Conservation (phyloP, 805 yeast genomes). For the Wickerhamiella bombiphila region DNA sequence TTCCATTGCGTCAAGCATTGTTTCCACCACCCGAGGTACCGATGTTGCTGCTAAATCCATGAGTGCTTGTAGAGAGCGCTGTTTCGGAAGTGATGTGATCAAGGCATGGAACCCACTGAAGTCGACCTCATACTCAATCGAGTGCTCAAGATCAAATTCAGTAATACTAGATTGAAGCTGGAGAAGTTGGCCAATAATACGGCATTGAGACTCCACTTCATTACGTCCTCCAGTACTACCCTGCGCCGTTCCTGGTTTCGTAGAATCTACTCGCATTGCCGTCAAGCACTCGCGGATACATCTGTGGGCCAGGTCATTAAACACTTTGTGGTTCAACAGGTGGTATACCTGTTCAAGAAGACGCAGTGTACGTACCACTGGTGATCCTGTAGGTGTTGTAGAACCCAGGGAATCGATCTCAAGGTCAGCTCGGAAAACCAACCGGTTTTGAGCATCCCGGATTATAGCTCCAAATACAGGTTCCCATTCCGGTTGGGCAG, state of each 20-base stretch:
- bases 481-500: conserved; percentile 26
- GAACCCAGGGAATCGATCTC: conserved; percentile 50
- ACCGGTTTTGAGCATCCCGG: conserved; percentile 63
- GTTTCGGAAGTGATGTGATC: conserved; percentile 21
- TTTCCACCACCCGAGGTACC: conserved; percentile 65
- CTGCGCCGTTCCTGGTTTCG: conserved; percentile 15
- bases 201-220: conserved; percentile 43
- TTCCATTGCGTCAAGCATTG: conserved; percentile 61
- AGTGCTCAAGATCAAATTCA: conserved; percentile 64
- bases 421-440: conserved; percentile 64
- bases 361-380: conserved; percentile 34
- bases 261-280: conserved; percentile 25
- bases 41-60: conserved; percentile 48
- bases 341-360: conserved; percentile 68
- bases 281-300: conserved; percentile 67
- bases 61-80: conserved; percentile 19
- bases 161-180: conserved; percentile 54
- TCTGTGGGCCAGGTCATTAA: conserved; percentile 80
- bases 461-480: conserved; percentile 54
- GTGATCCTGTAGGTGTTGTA: conserved; percentile 35
- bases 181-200: conserved; percentile 56
- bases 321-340: conserved; percentile 55
- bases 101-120: conserved; percentile 58
- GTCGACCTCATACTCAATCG: conserved; percentile 52
- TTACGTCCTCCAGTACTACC: conserved; percentile 6